A percentile compares a stretch with the other conserved stretches of the same genome.
These are phyloP conservation scores for Phytophthora nicotianae DNA, from an alignment of 352 stramenopile genomes.

Conservation along the genomic window DNA sequence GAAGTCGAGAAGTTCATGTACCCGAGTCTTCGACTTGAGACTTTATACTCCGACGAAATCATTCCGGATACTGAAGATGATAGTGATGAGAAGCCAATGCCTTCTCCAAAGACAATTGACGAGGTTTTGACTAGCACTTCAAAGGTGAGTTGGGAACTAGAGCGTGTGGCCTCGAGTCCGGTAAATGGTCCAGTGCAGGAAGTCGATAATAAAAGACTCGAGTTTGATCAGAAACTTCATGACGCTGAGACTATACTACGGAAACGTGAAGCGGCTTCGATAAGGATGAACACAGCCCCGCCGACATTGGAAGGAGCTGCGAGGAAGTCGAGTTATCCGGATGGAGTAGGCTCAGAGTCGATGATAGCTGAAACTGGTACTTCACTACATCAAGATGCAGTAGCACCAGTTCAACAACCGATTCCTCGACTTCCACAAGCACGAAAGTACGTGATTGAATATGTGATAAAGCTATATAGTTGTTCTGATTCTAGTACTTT, in stretches of 20 bases:
- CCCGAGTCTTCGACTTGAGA: slow-evolving; percentile 63
- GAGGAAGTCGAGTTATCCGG: slow-evolving; percentile 3
- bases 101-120: slow-evolving; percentile 44
- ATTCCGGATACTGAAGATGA: neutral
- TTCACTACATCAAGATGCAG: slow-evolving; percentile 36
- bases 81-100: slow-evolving; percentile 16
- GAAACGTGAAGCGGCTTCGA: slow-evolving; percentile 40
- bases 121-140: slow-evolving; percentile 38
- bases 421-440: slow-evolving; percentile 67
- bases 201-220: slow-evolving; percentile 32
- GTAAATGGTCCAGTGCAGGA: slow-evolving; percentile 29
- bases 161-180: slow-evolving; percentile 44
- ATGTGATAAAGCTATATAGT: neutral
- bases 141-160: slow-evolving; percentile 59
- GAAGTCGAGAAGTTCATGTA: slow-evolving; percentile 82
- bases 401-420: slow-evolving; percentile 39
- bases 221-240: slow-evolving; percentile 68
- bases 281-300: slow-evolving; percentile 10
- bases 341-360: neutral
- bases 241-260: slow-evolving; percentile 58
- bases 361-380: neutral
- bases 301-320: neutral
- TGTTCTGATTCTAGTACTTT: neutral
- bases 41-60: slow-evolving; percentile 37
- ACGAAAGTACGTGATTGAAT: slow-evolving; percentile 47